Evolutionary conservation across 2,329 filamentous ascomycete species (phyloP), one percentile per base, ranked within the genome.

Genomic region (Penicillium verrucosum): DNA sequence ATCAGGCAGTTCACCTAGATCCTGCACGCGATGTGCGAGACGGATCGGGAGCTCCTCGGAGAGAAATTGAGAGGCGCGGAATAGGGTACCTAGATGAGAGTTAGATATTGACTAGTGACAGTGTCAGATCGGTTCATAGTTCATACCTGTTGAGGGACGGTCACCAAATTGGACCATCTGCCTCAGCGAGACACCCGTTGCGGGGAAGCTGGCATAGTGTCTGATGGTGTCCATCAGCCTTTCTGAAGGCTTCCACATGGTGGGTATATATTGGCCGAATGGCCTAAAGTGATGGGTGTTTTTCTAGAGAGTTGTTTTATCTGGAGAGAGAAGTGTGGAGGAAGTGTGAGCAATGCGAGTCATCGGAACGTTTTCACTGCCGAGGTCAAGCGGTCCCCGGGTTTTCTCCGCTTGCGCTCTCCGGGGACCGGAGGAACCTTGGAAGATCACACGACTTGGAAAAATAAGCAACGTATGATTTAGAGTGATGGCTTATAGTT

Each of bases 131-230:
- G 4, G 8, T 27, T 64, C 83, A 69, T 80, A 3, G 14, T 30
- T 65, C 83, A 70, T 80, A 94, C 90, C 91, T 68, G 87, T 90
- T 16, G 92, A 97, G 51, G 93, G 92, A 74, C 87, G 90, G 80
- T 96, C 92, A 72, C 93, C 93, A 75, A 97, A 97, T 76, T 97
- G 93, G 57, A 97, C 93, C 94, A 99, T 99, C 82, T 99, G 94
- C 75, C 94, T 86, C 77, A 99, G 82, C 74, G 92, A 97, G 69
- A 95, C 90, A 70, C 94, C 94, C 14, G 94, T 99, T 60, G 94
- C 94, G 64, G 94, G 94, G 77, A 97, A 99, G 77, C 87, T 91
- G 75, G 92, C 90, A 84, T 97, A 97, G 79, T 97, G 92, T 77
- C 89, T 87, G 87, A 97, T 97, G 81, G 89, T 96, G 69, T 94